phyloP scores from a whole-genome alignment of 2,329 filamentous ascomycete genomes.

The Furcasterigmium furcatum region DNA sequence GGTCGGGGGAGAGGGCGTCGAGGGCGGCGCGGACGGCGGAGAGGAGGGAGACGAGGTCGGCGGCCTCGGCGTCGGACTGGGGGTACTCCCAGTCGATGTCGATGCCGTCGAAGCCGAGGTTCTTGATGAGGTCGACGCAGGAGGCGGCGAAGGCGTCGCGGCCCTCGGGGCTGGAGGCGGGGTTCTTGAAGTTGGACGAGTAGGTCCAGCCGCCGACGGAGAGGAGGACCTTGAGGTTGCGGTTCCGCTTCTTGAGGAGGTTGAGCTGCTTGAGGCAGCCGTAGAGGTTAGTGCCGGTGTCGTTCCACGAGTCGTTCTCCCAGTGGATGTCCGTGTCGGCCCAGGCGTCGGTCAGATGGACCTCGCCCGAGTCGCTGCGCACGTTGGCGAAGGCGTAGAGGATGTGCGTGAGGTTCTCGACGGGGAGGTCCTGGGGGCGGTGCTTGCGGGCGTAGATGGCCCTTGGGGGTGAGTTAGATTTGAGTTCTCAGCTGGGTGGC shows the following conservation, averaged over 20 bases:
- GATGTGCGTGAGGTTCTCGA: conserved; percentile 79
- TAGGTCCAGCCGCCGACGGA: conserved; percentile 95
- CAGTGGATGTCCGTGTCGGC: conserved; percentile 72
- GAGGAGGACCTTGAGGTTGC: conserved; percentile 80
- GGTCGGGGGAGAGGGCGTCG: conserved; percentile 35
- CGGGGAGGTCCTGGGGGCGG: conserved; percentile 79
- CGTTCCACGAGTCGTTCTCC: conserved; percentile 67
- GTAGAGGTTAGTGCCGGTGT: conserved; percentile 76
- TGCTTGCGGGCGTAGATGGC: conserved; percentile 86
- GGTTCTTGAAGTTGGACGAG: conserved; percentile 74
- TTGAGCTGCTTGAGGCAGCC: conserved; percentile 88
- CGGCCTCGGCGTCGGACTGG: conserved; percentile 48
- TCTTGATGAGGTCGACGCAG: conserved; percentile 72
- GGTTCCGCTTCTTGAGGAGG: conserved; percentile 76
- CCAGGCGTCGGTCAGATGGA: conserved; percentile 62
- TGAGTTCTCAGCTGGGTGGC: conserved; percentile 4
- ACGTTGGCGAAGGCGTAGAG: conserved; percentile 92
- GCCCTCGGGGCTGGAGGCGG: conserved; percentile 68
- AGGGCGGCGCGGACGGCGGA: conserved; percentile 53
- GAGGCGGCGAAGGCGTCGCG: conserved; percentile 69
- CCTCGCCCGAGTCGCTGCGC: conserved; percentile 73
- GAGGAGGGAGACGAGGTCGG: conserved; percentile 58
- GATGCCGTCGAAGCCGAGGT: conserved; percentile 74
- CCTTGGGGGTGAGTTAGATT: conserved; percentile 32
- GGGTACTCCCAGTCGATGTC: conserved; percentile 71